Percentiles rank a stretch among this genome's conserved stretches.
Evolutionary conservation across 2,329 filamentous ascomycete species (phyloP).

Genomic region (Cordyceps farinosa): DNA sequence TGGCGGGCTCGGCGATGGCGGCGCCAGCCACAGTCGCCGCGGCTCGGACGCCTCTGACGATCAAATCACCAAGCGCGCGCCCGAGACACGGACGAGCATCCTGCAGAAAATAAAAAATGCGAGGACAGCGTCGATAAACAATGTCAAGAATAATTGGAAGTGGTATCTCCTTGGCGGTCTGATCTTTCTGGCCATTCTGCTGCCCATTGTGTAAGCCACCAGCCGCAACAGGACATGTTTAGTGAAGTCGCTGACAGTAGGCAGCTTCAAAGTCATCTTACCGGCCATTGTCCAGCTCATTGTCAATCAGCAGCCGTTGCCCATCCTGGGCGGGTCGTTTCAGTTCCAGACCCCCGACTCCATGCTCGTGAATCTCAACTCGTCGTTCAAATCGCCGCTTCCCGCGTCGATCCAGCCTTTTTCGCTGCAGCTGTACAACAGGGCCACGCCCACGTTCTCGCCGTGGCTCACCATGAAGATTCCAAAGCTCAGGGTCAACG

Average conservation of each 20-base stretch:
- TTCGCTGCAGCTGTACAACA: not conserved
- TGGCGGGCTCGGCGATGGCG: not conserved
- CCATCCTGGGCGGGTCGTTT: not conserved
- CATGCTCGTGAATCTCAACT: conserved; percentile 4
- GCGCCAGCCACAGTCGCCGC: not conserved
- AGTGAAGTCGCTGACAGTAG: not conserved
- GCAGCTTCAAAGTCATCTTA: conserved; percentile 10
- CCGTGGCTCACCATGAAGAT: not conserved
- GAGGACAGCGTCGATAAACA: not conserved
- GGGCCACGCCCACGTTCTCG: not conserved
- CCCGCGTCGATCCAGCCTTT: not conserved
- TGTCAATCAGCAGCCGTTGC: conserved; percentile 5
- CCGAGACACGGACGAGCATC: not conserved
- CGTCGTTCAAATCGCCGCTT: not conserved
- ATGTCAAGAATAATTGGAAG: conserved; percentile 1
- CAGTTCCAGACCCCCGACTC: not conserved
- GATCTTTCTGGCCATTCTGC: conserved; percentile 1
- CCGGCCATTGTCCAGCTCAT: conserved; percentile 9
- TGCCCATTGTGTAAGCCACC: conserved; percentile 1
- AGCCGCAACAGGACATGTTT: too few relatives aligned
- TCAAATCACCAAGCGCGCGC: not conserved
- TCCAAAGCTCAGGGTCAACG: not conserved
- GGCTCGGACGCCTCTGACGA: not conserved
- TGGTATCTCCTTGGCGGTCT: not conserved
- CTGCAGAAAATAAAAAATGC: not conserved